Conservation (phyloP, 345 rosid species). For the Aquilaria malaccensis region DNA sequence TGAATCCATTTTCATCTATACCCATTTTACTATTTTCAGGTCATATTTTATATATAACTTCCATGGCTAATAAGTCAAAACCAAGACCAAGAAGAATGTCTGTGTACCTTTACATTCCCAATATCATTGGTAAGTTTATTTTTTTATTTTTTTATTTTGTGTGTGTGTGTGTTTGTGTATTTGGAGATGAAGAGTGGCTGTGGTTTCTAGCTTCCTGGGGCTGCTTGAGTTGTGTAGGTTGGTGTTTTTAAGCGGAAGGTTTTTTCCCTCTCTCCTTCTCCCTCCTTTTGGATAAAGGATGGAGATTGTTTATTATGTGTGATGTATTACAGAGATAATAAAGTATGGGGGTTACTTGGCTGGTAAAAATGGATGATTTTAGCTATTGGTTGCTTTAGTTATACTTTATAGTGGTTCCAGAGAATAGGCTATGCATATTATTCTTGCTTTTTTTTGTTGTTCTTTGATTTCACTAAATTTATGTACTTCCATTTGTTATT, state of each 20-base stretch:
- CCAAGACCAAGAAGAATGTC: slow-evolving; percentile 45
- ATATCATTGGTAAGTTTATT: slow-evolving; percentile 66
- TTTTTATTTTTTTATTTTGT: background rate
- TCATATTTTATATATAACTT: slow-evolving; percentile 8
- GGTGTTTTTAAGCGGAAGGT: background rate
- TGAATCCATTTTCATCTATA: background rate
- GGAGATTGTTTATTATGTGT: background rate
- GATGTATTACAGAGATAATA: background rate
- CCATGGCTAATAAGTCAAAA: slow-evolving; percentile 58
- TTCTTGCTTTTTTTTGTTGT: background rate
- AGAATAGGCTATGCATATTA: background rate
- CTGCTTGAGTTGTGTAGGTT: background rate
- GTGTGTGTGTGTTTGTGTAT: background rate
- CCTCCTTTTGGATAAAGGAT: no score
- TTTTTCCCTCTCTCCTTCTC: background rate
- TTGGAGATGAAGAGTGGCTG: background rate
- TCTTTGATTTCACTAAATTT: slow-evolving; percentile 8
- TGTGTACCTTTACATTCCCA: slow-evolving; percentile 84
- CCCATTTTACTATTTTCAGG: slow-evolving; percentile 2
- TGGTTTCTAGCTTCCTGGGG: background rate
- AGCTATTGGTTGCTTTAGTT: no score
- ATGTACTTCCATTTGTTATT: slow-evolving; percentile 8
- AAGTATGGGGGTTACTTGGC: no score
- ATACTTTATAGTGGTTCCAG: background rate
- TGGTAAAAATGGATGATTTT: no score